phyloP scores from a whole-genome alignment of 2,329 filamentous ascomycete genomes.

The Hypoxylon sp. region DNA sequence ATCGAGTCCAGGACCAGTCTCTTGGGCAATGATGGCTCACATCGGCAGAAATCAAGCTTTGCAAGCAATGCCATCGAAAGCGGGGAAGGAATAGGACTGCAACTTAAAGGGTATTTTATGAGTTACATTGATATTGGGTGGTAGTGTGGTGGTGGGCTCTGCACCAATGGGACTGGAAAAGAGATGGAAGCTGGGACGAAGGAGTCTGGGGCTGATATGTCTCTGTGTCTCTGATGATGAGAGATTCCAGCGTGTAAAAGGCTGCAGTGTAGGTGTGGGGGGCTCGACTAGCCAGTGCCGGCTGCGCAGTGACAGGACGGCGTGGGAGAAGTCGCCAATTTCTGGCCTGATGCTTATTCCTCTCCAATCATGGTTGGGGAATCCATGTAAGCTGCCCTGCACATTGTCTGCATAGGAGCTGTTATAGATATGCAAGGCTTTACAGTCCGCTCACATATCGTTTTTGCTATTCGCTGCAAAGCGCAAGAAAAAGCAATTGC shows the following conservation, averaged over 20 bases:
- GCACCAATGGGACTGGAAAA: slow-evolving; percentile 35
- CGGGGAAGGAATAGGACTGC: slow-evolving; percentile 41
- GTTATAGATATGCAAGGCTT: slow-evolving; percentile 42
- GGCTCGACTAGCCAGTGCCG: slow-evolving; percentile 33
- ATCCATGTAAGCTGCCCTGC: slow-evolving; percentile 35
- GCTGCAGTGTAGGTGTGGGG: slow-evolving; percentile 37
- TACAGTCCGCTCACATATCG: slow-evolving; percentile 39
- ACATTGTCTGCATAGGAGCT: slow-evolving; percentile 33
- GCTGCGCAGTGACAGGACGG: slow-evolving; percentile 25
- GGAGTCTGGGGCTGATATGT: slow-evolving; percentile 41
- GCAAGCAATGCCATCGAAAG: slow-evolving; percentile 38
- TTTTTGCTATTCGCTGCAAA: slow-evolving; percentile 29
- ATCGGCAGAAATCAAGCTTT: slow-evolving; percentile 46
- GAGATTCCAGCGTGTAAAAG: slow-evolving; percentile 37
- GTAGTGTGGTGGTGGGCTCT: slow-evolving; percentile 30
- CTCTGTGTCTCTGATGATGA: slow-evolving; percentile 17
- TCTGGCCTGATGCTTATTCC: slow-evolving; percentile 28
- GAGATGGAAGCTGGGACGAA: slow-evolving; percentile 39
- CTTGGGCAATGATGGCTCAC: slow-evolving; percentile 41
- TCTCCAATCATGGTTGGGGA: slow-evolving; percentile 33
- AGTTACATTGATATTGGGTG: slow-evolving; percentile 36
- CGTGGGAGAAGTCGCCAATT: slow-evolving; percentile 36
- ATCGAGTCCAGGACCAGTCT: slow-evolving; percentile 31
- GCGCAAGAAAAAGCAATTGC: slow-evolving; percentile 39
- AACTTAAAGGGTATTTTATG: slow-evolving; percentile 42